Conservation (phyloP, 176 grass and related monocot genomes). For the Phyllostachys edulis region DNA sequence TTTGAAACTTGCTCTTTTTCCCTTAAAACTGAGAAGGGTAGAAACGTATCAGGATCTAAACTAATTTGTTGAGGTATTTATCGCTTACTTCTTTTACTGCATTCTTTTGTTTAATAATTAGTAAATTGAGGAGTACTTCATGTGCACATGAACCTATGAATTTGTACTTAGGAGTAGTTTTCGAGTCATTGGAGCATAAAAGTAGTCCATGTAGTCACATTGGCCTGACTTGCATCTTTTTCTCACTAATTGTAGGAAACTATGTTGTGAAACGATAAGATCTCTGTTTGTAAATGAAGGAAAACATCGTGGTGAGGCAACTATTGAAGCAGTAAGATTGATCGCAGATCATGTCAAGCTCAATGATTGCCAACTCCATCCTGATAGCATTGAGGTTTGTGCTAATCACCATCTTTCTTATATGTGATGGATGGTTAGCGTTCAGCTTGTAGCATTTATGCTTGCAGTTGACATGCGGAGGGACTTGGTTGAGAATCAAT, state of each 20-base stretch:
- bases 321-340: conserved; percentile 81
- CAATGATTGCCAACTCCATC: conserved; percentile 89
- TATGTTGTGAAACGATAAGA: conserved; percentile 75
- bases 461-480: conserved; percentile 6
- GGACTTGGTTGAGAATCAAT: conserved; percentile 14
- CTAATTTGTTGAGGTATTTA: background rate
- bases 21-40: background rate
- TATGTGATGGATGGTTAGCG: conserved; percentile 7
- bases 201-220: conserved; percentile 1
- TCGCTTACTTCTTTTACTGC: conserved; percentile 4
- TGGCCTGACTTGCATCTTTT: conserved; percentile 9
- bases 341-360: conserved; percentile 82
- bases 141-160: background rate
- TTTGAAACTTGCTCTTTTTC: background rate
- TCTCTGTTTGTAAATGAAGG: conserved; percentile 86
- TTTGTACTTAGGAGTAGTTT: background rate
- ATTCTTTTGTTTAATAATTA: background rate
- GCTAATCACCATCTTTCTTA: conserved; percentile 1
- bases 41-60: background rate
- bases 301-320: conserved; percentile 92
- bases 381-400: conserved; percentile 75
- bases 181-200: background rate
- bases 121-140: background rate
- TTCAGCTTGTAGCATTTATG: background rate
- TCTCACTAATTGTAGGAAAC: conserved; percentile 51